These are phyloP conservation scores for Vaccinium vitisidaea DNA, from an alignment of 148 eudicot species.

Conservation along the genomic window DNA sequence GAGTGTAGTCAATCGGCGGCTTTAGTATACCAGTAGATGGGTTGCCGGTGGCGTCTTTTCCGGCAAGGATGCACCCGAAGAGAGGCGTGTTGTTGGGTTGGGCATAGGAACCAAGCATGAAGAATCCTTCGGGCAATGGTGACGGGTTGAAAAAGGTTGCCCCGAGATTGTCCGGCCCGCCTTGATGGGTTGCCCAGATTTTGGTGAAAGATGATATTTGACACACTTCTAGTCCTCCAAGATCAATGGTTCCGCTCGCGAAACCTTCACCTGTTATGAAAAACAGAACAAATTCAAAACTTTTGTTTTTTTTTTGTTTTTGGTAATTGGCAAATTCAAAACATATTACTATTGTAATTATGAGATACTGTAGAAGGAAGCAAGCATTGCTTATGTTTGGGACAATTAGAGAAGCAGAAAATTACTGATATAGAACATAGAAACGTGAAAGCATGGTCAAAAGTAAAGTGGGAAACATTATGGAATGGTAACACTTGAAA, in stretches of 20 bases:
- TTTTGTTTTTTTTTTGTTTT: too few relatives aligned
- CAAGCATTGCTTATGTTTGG: neutral
- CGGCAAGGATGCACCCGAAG: constrained; percentile 29
- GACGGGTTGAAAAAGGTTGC: constrained; percentile 33
- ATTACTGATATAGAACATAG: neutral
- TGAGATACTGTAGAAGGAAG: neutral
- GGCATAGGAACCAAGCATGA: constrained; percentile 24
- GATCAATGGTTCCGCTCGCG: constrained; percentile 30
- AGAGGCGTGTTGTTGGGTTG: constrained; percentile 31
- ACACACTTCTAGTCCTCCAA: constrained; percentile 31
- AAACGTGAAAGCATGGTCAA: neutral
- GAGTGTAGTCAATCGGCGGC: constrained; percentile 29
- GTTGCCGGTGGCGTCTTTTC: constrained; percentile 21
- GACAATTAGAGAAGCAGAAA: neutral
- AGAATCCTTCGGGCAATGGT: constrained; percentile 27
- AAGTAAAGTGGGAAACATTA: neutral
- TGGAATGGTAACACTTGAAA: neutral
- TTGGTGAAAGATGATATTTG: constrained; percentile 26
- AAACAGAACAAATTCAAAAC: neutral
- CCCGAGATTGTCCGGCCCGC: constrained; percentile 26
- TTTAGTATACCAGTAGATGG: constrained; percentile 5
- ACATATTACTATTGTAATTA: too few relatives aligned
- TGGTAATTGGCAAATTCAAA: too few relatives aligned
- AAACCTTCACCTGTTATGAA: constrained; percentile 26
- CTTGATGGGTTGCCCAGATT: constrained; percentile 27